These are phyloP conservation scores for Nepenthes gracilis DNA, from an alignment of 148 eudicot genomes.

Conservation along the genomic window DNA sequence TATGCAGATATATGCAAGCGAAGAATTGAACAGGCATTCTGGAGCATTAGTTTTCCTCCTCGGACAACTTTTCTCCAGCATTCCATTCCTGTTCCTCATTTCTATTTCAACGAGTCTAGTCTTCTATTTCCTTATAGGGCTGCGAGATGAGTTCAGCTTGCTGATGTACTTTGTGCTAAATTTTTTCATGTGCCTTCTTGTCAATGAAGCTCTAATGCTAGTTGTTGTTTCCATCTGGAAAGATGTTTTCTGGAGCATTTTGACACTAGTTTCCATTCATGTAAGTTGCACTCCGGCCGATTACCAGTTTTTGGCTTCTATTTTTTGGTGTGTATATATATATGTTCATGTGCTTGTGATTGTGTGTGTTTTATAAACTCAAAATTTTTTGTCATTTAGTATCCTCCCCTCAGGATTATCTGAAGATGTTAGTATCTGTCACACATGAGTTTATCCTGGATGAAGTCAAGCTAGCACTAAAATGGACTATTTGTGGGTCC, in stretches of 20 bases:
- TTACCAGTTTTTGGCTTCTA: neutral
- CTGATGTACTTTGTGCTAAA: slow-evolving; percentile 91
- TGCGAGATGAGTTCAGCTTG: slow-evolving; percentile 79
- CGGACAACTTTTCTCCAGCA: slow-evolving; percentile 86
- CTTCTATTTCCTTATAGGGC: slow-evolving; percentile 83
- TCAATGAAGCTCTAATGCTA: slow-evolving; percentile 78
- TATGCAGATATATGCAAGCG: slow-evolving; percentile 63
- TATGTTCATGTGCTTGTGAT: neutral
- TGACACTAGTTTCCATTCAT: slow-evolving; percentile 56
- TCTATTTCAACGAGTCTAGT: slow-evolving; percentile 82
- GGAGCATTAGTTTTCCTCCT: slow-evolving; percentile 69
- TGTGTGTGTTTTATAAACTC: neutral
- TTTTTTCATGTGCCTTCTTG: slow-evolving; percentile 77
- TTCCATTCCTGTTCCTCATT: slow-evolving; percentile 92
- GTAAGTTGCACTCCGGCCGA: slow-evolving; percentile 34
- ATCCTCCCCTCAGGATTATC: too few species aligned
- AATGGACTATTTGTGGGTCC: too few species aligned
- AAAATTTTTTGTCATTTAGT: too few species aligned
- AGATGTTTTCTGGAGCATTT: slow-evolving; percentile 69
- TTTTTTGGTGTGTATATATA: neutral
- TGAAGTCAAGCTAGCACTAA: too few species aligned
- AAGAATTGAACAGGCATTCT: slow-evolving; percentile 73
- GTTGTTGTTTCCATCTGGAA: slow-evolving; percentile 56
- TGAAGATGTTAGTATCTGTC: too few species aligned
- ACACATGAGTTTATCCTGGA: too few species aligned